phyloP scores from a whole-genome alignment of 805 yeast species.

The Candida suzukii region DNA sequence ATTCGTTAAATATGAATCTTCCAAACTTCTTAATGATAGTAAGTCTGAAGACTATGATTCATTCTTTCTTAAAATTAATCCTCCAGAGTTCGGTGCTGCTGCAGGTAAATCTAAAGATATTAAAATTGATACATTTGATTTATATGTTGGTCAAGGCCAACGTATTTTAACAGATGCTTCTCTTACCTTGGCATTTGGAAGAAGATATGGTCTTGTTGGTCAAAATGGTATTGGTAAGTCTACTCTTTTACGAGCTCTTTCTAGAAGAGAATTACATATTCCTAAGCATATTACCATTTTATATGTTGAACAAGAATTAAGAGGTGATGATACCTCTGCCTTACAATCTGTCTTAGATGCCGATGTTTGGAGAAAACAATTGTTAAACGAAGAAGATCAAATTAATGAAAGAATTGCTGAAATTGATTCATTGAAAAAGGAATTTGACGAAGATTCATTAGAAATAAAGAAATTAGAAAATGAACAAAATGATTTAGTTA shows the following conservation, averaged over 20 bases:
- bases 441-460: constrained; percentile 69
- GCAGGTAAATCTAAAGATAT: constrained; percentile 98
- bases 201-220: constrained; percentile 95
- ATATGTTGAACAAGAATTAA: constrained; percentile 95
- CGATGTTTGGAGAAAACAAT: constrained; percentile 96
- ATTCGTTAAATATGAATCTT: constrained; percentile 89
- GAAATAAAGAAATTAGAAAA: constrained; percentile 77
- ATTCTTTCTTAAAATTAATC: constrained; percentile 91
- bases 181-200: constrained; percentile 82
- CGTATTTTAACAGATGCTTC: constrained; percentile 86
- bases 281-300: constrained; percentile 94
- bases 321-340: constrained; percentile 89
- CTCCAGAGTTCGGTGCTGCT: constrained; percentile 79
- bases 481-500: constrained; percentile 82
- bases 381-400: constrained; percentile 68
- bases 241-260: constrained; percentile 81
- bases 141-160: constrained; percentile 93
- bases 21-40: constrained; percentile 66
- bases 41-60: constrained; percentile 81
- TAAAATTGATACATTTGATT: constrained; percentile 85
- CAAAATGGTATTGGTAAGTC: constrained; percentile 99
- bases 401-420: constrained; percentile 69
- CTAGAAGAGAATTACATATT: constrained; percentile 87
- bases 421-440: constrained; percentile 59
- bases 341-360: constrained; percentile 96